Conservation (phyloP, 495 filamentous ascomycete species). For the Astrothelium subdiscretum region DNA sequence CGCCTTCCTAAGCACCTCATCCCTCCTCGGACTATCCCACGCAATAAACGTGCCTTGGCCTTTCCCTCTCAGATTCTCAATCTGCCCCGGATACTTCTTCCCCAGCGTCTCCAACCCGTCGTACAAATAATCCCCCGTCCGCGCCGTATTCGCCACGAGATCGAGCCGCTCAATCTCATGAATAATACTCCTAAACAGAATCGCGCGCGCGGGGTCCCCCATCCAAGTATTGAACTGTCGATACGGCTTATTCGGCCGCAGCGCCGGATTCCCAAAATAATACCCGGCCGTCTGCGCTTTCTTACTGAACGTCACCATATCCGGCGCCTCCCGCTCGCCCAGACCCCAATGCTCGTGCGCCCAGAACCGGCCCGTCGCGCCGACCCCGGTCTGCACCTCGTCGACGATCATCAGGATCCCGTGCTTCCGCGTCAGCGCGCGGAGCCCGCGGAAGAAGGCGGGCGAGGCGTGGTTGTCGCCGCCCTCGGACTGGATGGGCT, state of each 20-base stretch:
- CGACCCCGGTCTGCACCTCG: conserved; percentile 95
- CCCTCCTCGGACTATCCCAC: conserved; percentile 78
- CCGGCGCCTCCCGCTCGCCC: conserved; percentile 64
- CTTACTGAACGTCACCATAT: conserved; percentile 98
- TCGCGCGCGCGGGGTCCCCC: conserved; percentile 84
- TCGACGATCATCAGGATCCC: conserved; percentile 90
- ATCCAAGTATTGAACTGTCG: conserved; percentile 99
- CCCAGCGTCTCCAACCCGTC: conserved; percentile 56
- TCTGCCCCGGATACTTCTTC: conserved; percentile 65
- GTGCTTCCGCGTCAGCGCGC: conserved; percentile 74
- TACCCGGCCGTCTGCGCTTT: conserved; percentile 98
- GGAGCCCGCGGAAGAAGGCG: conserved; percentile 80
- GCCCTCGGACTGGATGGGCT: conserved; percentile 96
- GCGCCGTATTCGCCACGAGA: conserved; percentile 70
- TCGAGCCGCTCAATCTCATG: conserved; percentile 72
- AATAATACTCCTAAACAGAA: conserved; percentile 88
- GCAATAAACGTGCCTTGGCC: conserved; percentile 95
- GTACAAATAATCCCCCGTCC: conserved; percentile 77
- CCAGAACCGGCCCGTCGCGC: conserved; percentile 96
- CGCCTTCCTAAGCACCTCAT: conserved; percentile 70
- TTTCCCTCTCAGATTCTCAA: conserved; percentile 85
- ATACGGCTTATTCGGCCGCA: conserved; percentile 98
- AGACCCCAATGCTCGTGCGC: conserved; percentile 97
- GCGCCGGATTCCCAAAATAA: conserved; percentile 78
- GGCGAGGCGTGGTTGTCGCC: conserved; percentile 97